Conservation (phyloP, 768 basidiomycete genomes). For the Podaxis sp. region DNA sequence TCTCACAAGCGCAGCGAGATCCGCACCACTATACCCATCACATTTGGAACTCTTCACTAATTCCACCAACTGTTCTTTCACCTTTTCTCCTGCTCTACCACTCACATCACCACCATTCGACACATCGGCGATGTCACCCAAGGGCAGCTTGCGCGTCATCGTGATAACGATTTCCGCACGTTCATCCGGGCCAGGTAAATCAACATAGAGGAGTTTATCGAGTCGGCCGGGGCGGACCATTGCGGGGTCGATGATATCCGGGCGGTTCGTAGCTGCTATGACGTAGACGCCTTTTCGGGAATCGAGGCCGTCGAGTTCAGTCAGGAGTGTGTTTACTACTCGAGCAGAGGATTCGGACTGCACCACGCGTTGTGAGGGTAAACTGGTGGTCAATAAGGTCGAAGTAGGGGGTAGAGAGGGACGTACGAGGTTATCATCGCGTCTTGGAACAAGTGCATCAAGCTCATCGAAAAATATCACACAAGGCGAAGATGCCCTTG, state of each 20-base stretch:
- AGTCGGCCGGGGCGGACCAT: slow-evolving; percentile 97
- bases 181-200: slow-evolving; percentile 72
- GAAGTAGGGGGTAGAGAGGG: neutral
- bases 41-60: slow-evolving; percentile 57
- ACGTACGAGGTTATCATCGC: slow-evolving; percentile 85
- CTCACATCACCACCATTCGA: neutral
- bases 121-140: slow-evolving; percentile 32
- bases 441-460: slow-evolving; percentile 86
- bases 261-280: slow-evolving; percentile 92
- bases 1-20: slow-evolving; percentile 82
- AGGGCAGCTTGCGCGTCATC: slow-evolving; percentile 68
- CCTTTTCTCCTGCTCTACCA: slow-evolving; percentile 6
- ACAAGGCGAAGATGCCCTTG: slow-evolving; percentile 90
- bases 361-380: neutral
- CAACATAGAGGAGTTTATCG: slow-evolving; percentile 93
- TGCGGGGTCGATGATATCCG: slow-evolving; percentile 97
- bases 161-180: slow-evolving; percentile 85
- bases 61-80: slow-evolving; percentile 31
- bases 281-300: slow-evolving; percentile 87
- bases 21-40: slow-evolving; percentile 91
- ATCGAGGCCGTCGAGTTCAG: slow-evolving; percentile 92
- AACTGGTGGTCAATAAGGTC: neutral
- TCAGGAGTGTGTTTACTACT: slow-evolving; percentile 91
- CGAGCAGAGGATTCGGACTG: slow-evolving; percentile 92
- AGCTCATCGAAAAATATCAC: slow-evolving; percentile 96